Percentiles rank a stretch among this genome's conserved stretches.
phyloP scores from a whole-genome alignment of 306 rosid species.

The Herpetospermum pedunculosum region DNA sequence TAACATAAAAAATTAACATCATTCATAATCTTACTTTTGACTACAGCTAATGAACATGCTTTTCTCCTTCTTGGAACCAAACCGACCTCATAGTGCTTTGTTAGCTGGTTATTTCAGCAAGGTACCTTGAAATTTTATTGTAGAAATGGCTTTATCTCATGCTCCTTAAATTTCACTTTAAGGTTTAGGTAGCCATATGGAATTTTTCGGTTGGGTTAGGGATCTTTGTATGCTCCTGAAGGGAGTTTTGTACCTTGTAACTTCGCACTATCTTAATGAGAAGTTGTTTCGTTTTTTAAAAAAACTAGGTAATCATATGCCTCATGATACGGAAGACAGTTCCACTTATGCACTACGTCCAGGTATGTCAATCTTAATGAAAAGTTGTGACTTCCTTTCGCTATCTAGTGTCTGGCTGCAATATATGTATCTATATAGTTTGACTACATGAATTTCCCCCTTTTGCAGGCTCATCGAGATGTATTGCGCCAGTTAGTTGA shows the following conservation, averaged over 20 bases:
- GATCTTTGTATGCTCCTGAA: background rate
- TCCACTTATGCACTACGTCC: slow-evolving; percentile 92
- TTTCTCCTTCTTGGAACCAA: slow-evolving; percentile 87
- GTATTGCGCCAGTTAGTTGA: slow-evolving; percentile 81
- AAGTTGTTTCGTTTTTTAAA: slow-evolving; percentile 2
- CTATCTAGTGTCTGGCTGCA: background rate
- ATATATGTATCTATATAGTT: background rate
- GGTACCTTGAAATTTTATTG: slow-evolving; percentile 28
- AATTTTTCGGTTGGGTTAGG: background rate
- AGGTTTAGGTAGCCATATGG: slow-evolving; percentile 52
- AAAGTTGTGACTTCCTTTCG: background rate
- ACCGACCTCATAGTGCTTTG: slow-evolving; percentile 65
- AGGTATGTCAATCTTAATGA: slow-evolving; percentile 48
- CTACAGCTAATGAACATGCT: slow-evolving; percentile 87
- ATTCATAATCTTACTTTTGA: slow-evolving; percentile 13
- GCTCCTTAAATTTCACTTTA: background rate
- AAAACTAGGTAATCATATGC: slow-evolving; percentile 75
- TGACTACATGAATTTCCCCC: background rate
- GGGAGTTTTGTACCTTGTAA: background rate
- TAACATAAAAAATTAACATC: background rate
- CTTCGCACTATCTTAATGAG: background rate
- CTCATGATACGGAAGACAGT: slow-evolving; percentile 91
- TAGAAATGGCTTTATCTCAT: slow-evolving; percentile 11
- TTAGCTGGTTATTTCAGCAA: slow-evolving; percentile 97
- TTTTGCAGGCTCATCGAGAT: slow-evolving; percentile 80